Base-by-base conservation (phyloP, 768 basidiomycete species). In the Termitomyces sp. region DNA sequence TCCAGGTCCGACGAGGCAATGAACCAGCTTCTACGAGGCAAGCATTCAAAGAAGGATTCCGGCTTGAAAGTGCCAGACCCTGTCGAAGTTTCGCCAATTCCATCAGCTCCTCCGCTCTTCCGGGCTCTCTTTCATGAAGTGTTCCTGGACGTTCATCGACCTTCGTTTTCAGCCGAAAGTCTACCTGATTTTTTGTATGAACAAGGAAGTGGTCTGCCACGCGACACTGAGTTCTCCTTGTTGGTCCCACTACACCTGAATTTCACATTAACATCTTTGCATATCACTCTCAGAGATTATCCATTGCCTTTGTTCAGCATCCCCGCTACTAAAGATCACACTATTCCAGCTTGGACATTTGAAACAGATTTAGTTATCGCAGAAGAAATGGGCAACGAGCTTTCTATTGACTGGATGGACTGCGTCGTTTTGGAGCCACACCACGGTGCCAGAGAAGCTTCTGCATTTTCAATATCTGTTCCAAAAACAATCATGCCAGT, bases 401-500 rank as follows among this genome's bases (percentile, higher is more conserved):
- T 76, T 34, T 89, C 89, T 0, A 80, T 88, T 34, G 78, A 88
- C 59, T 90, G 88, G 85, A 73, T 93, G 21, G 68, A 83, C 16
- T 90, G 86, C 62, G 73, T 77, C 4, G 76, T 97, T 59, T 72
- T 88, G 48, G 78, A 80, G n/a, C 67, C 72, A 3, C 72, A 81
- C 53, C 77, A 80, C 28, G 83, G 82, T 30, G 67, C 78, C 34
- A 72, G 73, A 28, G 81, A 79, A 6, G 75, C 80, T 28, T 69
- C 73, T 1, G 76, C 80, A 5, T 78, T 94, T 46, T 74, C 73
- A 25, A 70, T 94, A 40, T 60, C 71, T 41, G 78, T 96, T 34
- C 92, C 94, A 2, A 97, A 95, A 70, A 95, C 94, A 0, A 87
- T 93, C 56, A 96, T 94, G 90, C 89, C 95, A 0, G 89, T 95